Conservation (phyloP, 768 basidiomycete species). For the Psilocybe azurescens region DNA sequence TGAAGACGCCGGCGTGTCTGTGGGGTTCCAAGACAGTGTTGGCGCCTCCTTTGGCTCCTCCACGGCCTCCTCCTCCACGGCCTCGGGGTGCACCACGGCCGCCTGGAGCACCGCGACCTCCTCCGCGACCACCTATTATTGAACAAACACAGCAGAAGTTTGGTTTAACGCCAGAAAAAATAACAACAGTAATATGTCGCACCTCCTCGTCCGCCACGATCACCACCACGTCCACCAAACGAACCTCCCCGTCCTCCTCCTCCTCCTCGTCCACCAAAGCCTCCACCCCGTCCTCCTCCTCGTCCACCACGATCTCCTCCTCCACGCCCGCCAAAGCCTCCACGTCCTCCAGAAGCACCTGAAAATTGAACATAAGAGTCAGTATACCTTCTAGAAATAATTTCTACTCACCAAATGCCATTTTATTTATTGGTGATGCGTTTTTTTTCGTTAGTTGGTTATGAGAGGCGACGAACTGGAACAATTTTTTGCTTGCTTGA, state of each 20-base stretch:
- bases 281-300: slow-evolving; percentile 44
- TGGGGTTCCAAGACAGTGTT: slow-evolving; percentile 96
- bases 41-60: slow-evolving; percentile 76
- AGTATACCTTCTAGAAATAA: not conserved
- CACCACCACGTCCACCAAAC: slow-evolving; percentile 45
- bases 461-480: slow-evolving; percentile 13
- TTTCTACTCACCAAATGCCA: slow-evolving; percentile 37
- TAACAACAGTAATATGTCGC: slow-evolving; percentile 25
- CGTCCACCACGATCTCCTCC: slow-evolving; percentile 40
- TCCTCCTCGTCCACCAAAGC: slow-evolving; percentile 49
- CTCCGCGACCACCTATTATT: slow-evolving; percentile 20
- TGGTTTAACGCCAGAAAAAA: not conserved
- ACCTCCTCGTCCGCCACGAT: slow-evolving; percentile 48
- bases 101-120: slow-evolving; percentile 35
- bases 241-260: slow-evolving; percentile 42
- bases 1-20: slow-evolving; percentile 92
- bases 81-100: slow-evolving; percentile 40
- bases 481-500: slow-evolving; percentile 25
- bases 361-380: not conserved
- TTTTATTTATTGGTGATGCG: slow-evolving; percentile 22
- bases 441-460: slow-evolving; percentile 18
- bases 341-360: slow-evolving; percentile 76
- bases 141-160: slow-evolving; percentile 4
- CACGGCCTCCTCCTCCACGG: slow-evolving; percentile 46
- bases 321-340: slow-evolving; percentile 66